Evolutionary conservation across 345 rosid species (phyloP).

Genomic region (Passiflora organensis): DNA sequence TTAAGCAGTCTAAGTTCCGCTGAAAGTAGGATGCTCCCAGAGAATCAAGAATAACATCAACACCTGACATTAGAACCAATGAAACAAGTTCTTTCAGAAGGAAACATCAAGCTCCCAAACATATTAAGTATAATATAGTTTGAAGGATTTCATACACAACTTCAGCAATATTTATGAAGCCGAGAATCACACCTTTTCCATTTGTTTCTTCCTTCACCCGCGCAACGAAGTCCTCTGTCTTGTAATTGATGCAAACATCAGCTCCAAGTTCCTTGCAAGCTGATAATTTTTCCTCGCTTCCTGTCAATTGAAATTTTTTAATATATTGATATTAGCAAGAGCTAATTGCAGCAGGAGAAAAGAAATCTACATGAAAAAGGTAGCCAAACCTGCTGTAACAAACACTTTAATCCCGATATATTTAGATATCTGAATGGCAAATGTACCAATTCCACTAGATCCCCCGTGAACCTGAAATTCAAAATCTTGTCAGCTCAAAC

Average conservation of each 20-base stretch:
- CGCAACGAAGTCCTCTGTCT: slow-evolving; percentile 78
- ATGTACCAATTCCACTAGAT: slow-evolving; percentile 90
- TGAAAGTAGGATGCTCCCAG: slow-evolving; percentile 81
- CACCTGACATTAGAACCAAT: slow-evolving; percentile 32
- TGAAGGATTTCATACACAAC: not conserved
- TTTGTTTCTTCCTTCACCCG: slow-evolving; percentile 73
- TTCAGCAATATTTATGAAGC: slow-evolving; percentile 1
- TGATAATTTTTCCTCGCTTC: slow-evolving; percentile 72
- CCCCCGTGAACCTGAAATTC: slow-evolving; percentile 80
- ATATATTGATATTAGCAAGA: not conserved
- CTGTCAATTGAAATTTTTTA: slow-evolving; percentile 29
- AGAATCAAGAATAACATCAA: slow-evolving; percentile 78
- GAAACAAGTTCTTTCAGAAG: not conserved
- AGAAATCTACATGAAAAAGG: not conserved
- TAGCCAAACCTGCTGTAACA: slow-evolving; percentile 69
- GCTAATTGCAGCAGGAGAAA: not conserved
- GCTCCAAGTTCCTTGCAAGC: slow-evolving; percentile 87
- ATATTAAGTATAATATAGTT: not conserved
- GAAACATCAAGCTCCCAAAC: not conserved
- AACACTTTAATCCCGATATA: slow-evolving; percentile 59
- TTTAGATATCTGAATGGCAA: slow-evolving; percentile 83
- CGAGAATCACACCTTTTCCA: slow-evolving; percentile 57
- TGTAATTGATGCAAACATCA: slow-evolving; percentile 85
- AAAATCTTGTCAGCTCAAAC: slow-evolving; percentile 12
- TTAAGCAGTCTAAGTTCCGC: slow-evolving; percentile 68